Evolutionary conservation across 2,329 filamentous ascomycete species (phyloP).

Genomic region (Claviceps spartinae): DNA sequence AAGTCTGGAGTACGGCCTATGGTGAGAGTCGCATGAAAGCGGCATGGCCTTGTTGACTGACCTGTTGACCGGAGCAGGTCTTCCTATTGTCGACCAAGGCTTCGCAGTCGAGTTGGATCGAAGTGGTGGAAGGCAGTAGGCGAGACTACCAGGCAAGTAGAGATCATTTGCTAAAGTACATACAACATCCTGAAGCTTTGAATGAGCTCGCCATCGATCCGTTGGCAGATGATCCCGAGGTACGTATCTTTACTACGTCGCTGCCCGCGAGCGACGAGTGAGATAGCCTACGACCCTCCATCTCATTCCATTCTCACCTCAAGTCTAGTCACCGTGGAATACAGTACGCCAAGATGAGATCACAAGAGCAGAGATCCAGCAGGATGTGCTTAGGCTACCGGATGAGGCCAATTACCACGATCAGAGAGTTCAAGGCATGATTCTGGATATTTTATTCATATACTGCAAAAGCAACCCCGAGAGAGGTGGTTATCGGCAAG

Average conservation of each 20-base stretch:
- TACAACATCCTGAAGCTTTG: conserved; percentile 73
- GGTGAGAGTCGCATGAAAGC: not conserved
- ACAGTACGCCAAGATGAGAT: conserved; percentile 73
- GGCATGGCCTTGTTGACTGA: conserved; percentile 5
- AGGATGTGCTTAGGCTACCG: conserved; percentile 88
- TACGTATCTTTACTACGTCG: conserved; percentile 19
- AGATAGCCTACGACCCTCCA: not conserved
- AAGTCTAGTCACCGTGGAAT: conserved; percentile 70
- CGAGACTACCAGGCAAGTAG: conserved; percentile 59
- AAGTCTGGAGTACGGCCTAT: not conserved
- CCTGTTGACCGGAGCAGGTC: conserved; percentile 32
- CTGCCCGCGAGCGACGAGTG: not conserved
- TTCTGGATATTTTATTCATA: conserved; percentile 83
- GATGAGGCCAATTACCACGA: conserved; percentile 86
- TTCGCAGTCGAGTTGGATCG: conserved; percentile 53
- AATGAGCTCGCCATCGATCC: conserved; percentile 61
- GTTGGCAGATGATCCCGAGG: conserved; percentile 62
- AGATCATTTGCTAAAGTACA: conserved; percentile 65
- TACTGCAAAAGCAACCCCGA: conserved; percentile 87
- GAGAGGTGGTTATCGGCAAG: conserved; percentile 84
- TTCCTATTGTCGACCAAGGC: conserved; percentile 67
- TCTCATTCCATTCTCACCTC: not conserved
- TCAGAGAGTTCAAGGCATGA: conserved; percentile 60
- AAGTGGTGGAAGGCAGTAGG: conserved; percentile 53
- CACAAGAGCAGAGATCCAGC: conserved; percentile 75